A percentile compares a stretch with the other conserved stretches of the same genome.
Conservation (phyloP, 2,329 filamentous ascomycete species). For the Trichoderma endophyticum region DNA sequence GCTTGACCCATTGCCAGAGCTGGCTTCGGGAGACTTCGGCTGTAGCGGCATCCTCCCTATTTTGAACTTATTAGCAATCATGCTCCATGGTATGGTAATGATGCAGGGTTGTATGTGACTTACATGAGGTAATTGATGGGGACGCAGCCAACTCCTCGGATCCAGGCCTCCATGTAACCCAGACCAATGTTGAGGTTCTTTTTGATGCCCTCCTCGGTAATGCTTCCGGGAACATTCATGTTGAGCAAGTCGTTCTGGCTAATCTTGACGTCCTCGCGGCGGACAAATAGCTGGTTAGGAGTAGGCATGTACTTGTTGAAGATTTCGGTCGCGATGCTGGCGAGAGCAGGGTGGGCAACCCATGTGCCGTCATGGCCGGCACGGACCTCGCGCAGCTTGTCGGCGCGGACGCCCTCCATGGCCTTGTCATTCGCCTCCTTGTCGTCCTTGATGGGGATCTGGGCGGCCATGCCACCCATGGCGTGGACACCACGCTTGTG, state of each 20-base stretch:
- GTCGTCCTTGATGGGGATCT: slow-evolving; percentile 98
- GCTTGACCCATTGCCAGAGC: slow-evolving; percentile 91
- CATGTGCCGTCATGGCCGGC: slow-evolving; percentile 95
- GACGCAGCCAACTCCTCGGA: slow-evolving; percentile 90
- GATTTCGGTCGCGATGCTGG: slow-evolving; percentile 80
- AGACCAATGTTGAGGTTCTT: slow-evolving; percentile 98
- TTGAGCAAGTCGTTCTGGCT: slow-evolving; percentile 88
- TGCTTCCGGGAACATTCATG: slow-evolving; percentile 91
- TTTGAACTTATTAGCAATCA: slow-evolving; percentile 8
- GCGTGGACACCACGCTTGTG: slow-evolving; percentile 96
- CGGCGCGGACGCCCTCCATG: slow-evolving; percentile 87
- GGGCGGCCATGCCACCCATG: slow-evolving; percentile 98
- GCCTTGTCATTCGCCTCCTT: slow-evolving; percentile 85
- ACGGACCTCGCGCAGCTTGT: slow-evolving; percentile 93
- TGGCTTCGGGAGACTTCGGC: slow-evolving; percentile 93
- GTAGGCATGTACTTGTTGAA: slow-evolving; percentile 99
- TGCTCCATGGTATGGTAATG: not conserved
- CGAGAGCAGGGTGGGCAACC: slow-evolving; percentile 95
- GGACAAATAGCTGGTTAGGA: slow-evolving; percentile 90
- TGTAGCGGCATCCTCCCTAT: slow-evolving; percentile 86
- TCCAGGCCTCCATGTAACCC: slow-evolving; percentile 98
- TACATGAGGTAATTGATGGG: slow-evolving; percentile 96
- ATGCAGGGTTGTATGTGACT: slow-evolving; percentile 20
- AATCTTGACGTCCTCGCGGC: slow-evolving; percentile 84
- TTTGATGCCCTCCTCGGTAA: slow-evolving; percentile 92